Evolutionary conservation across 768 basidiomycete genomes (phyloP).

Genomic region (Boletellus sp.): DNA sequence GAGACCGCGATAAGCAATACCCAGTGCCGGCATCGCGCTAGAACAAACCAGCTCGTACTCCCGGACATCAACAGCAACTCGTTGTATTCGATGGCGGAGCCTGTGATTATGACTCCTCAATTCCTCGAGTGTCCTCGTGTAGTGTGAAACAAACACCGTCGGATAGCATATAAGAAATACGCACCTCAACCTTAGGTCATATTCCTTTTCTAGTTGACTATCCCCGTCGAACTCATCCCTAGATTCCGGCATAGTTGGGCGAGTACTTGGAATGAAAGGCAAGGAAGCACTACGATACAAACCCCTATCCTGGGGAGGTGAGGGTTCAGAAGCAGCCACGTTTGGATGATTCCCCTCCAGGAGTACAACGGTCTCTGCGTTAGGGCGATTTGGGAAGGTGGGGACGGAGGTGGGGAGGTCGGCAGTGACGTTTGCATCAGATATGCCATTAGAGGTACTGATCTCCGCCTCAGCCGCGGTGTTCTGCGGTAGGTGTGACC

Average conservation of each 20-base stretch:
- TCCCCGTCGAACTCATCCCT: conserved; percentile 45
- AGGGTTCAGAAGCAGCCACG: neutral
- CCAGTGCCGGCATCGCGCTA: conserved; percentile 47
- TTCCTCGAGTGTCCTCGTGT: conserved; percentile 55
- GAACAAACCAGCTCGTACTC: conserved; percentile 64
- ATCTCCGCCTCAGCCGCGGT: conserved; percentile 12
- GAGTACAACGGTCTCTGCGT: conserved; percentile 3
- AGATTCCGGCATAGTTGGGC: conserved; percentile 32
- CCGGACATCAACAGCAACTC: conserved; percentile 55
- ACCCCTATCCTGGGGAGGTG: conserved; percentile 1
- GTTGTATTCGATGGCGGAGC: conserved; percentile 65
- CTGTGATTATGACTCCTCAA: conserved; percentile 58
- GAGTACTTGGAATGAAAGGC: conserved; percentile 20
- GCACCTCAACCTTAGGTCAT: conserved; percentile 40
- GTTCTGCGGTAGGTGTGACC: conserved; percentile 19
- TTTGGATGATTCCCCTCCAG: neutral
- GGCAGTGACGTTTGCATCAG: conserved; percentile 1
- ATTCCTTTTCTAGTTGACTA: conserved; percentile 46
- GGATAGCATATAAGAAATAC: conserved; percentile 4
- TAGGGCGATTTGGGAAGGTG: neutral
- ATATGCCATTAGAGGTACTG: conserved; percentile 4
- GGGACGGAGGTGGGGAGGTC: conserved; percentile 2
- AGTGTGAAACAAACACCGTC: neutral
- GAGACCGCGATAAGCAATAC: conserved; percentile 44
- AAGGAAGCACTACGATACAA: conserved; percentile 36